Base-by-base conservation (phyloP, 1,139 yeast genomes). In the Sugiyamaella novakii region DNA sequence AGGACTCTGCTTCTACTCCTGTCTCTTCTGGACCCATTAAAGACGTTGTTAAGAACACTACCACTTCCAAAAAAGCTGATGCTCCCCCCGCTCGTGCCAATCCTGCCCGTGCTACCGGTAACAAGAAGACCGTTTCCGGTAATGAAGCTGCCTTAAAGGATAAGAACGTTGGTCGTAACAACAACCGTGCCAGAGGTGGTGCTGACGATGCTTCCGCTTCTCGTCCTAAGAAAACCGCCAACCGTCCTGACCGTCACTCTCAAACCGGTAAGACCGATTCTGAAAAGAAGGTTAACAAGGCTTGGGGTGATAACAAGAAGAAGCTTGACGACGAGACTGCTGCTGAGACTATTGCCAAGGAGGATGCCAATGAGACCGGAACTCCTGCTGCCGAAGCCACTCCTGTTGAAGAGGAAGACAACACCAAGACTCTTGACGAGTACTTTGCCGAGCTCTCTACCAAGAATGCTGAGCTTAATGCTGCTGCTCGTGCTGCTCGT, bases 1-100 rank as follows among this genome's bases (percentile, higher is more conserved):
- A 87, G 70, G 87, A 80, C 72, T 48, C 55, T 27, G 43, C 54
- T 33, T 40, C 53, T 17, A 49, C 56, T 37, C 47, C 54, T 45
- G 46, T 37, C 37, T 68, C 69, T 57, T 63, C 71, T 49, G 62
- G 66, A 35, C 75, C 82, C 56, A 77, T 82, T 68, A 84, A 74
- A 75, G 95, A 87, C 73, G 74, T 87, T 59, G 94, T 87, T 69
- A 89, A 84, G 80, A 80, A 83, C 77, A 72, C 73, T 72, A 83
- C 95, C 61, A 82, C 95, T 57, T 83, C 95, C 68, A 88, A 87
- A 81, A 91, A 91, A 81, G 70, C 83, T 53, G 97, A 89, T 69
- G 83, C 76, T 59, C 81, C 95, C 57, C 95, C 96, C 64, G 72
- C 91, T 62, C 83, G 78, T 75, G 85, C 87, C 74, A 78, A 77